Evolutionary conservation across 371 early-diverging fungal species (phyloP), one percentile per base, ranked within the genome.

Genomic region (Rhizopus sp.): DNA sequence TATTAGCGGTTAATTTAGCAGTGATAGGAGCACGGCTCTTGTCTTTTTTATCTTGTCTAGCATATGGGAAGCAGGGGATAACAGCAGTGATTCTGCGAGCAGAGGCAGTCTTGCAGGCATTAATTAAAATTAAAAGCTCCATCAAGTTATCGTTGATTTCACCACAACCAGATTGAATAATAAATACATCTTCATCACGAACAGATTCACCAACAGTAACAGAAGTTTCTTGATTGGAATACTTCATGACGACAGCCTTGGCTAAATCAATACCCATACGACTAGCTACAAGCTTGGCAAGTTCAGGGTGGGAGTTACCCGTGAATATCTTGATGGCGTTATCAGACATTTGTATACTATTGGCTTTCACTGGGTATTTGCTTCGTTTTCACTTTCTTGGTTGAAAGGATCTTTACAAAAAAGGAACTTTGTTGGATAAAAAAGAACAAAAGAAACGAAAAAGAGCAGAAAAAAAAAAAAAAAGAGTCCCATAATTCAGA

Each of bases 171-270:
- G 90, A 88, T 69, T 94, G 94, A 57, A 94, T 83, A 71, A 94
- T 90, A 72, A 85, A 94, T 37, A 94, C 94, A 73, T 93, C 94
- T 75, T 92, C 90, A 61, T 92, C 94, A 77, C 93, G 91, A 35
- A 94, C 95, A n/a, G 95, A 95, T 79, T 98, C 96, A 48, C 95
- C 94, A 63, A 98, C 93, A 23, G 92, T 94, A 17, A 97, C 96
- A 10, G 93, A 90, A 16, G 96, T 97, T 67, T 98, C 98, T 76
- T 95, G 93, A 82, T 98, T 98, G 38, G 94, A 92, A 84, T 93
- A 95, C 77, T 97, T 96, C 78, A 89, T 77, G 5, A 95, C 95
- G 33, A 85, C 86, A 51, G 90, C 93, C 71, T 94, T 95, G 65
- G 92, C 94, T 50, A 96, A 81, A 16, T 92, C 89, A 34, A 93